Evolutionary conservation across 1,284 basidiomycete genomes (phyloP).

Genomic region (Polyporus tsugae): DNA sequence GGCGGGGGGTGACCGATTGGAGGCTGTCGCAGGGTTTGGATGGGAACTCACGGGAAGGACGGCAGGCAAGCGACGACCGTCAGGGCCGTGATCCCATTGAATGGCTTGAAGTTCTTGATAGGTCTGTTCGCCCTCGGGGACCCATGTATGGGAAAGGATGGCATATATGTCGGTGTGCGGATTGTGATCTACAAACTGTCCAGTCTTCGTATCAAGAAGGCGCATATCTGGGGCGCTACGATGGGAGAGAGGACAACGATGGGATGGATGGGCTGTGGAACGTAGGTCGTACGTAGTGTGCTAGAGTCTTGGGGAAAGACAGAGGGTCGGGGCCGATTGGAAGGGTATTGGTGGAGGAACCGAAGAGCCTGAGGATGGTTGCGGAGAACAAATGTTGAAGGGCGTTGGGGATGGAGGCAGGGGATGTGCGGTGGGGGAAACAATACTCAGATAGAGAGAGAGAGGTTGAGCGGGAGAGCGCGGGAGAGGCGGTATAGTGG

Average conservation of each 20-base stretch:
- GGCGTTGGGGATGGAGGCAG: too few relatives aligned
- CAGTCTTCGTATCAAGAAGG: not conserved
- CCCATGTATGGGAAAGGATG: conserved; percentile 9
- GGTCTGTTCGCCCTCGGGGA: not conserved
- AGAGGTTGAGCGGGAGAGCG: too few relatives aligned
- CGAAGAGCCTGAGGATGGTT: too few relatives aligned
- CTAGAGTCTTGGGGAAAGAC: not conserved
- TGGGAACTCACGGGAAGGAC: not conserved
- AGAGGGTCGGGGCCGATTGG: not conserved
- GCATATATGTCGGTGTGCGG: not conserved
- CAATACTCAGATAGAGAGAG: too few relatives aligned
- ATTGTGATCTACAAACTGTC: not conserved
- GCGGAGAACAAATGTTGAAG: too few relatives aligned
- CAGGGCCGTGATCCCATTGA: not conserved
- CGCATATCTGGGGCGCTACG: not conserved
- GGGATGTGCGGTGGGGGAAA: too few relatives aligned
- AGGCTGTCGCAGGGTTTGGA: not conserved
- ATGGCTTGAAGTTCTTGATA: not conserved
- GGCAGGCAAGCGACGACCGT: not conserved
- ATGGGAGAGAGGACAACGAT: not conserved
- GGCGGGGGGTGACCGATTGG: not conserved
- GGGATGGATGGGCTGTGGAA: not conserved
- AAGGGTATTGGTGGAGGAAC: too few relatives aligned
- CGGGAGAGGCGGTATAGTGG: too few relatives aligned
- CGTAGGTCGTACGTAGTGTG: not conserved